Evolutionary conservation across 257 asterid genomes (phyloP).

Genomic region (Avicennia marina): DNA sequence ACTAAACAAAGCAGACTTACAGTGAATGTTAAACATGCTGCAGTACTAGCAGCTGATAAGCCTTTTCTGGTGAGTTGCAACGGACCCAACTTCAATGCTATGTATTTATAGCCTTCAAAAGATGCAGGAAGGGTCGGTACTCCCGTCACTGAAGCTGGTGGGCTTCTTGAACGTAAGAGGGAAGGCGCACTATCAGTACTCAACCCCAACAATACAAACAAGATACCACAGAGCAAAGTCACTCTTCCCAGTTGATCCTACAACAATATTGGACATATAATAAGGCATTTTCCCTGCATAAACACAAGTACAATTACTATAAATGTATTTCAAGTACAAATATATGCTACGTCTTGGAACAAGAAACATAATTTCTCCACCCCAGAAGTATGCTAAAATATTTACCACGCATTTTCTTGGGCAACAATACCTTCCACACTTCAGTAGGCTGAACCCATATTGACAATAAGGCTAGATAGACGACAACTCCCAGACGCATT

Average conservation of each 20-base stretch:
- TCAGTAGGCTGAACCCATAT: conserved; percentile 72
- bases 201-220: conserved; percentile 76
- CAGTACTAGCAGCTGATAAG: conserved; percentile 71
- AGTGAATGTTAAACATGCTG: conserved; percentile 90
- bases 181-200: conserved; percentile 88
- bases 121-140: conserved; percentile 57
- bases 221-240: conserved; percentile 68
- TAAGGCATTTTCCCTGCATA: conserved; percentile 49
- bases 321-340: not conserved
- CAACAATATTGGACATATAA: conserved; percentile 39
- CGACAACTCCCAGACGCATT: conserved; percentile 66
- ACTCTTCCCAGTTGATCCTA: conserved; percentile 98
- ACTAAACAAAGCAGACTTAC: conserved; percentile 41
- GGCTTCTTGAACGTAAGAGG: conserved; percentile 70
- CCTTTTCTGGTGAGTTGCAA: conserved; percentile 84
- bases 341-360: not conserved
- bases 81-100: conserved; percentile 78
- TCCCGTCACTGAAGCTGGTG: conserved; percentile 70
- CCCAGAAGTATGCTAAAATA: conserved; percentile 1
- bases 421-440: conserved; percentile 76
- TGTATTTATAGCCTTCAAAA: conserved; percentile 70
- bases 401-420: not conserved
- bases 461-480: conserved; percentile 55
- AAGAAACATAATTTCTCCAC: not conserved
- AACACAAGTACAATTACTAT: conserved; percentile 27